Evolutionary conservation across 495 filamentous ascomycete species (phyloP).

Genomic region (Penicillium odoratum): DNA sequence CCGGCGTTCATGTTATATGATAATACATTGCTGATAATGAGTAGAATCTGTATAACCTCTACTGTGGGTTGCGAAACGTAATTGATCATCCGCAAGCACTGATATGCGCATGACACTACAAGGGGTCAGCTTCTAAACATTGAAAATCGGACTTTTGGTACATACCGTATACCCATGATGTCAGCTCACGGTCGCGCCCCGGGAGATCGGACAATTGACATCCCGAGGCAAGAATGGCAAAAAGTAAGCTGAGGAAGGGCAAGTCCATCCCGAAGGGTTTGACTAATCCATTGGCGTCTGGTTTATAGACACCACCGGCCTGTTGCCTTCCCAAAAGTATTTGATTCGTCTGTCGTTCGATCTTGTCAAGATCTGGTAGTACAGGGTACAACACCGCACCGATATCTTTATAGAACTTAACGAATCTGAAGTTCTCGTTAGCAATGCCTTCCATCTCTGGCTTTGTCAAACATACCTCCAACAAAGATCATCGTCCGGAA

Average conservation of each 20-base stretch:
- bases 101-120: slow-evolving; percentile 61
- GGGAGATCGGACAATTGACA: slow-evolving; percentile 74
- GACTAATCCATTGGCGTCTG: slow-evolving; percentile 37
- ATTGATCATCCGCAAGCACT: slow-evolving; percentile 62
- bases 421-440: slow-evolving; percentile 49
- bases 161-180: slow-evolving; percentile 60
- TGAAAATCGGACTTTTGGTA: slow-evolving; percentile 1
- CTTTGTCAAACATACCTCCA: slow-evolving; percentile 40
- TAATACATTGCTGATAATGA: slow-evolving; percentile 60
- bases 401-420: slow-evolving; percentile 73
- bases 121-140: slow-evolving; percentile 13
- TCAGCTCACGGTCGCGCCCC: slow-evolving; percentile 55
- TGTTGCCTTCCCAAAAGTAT: slow-evolving; percentile 65
- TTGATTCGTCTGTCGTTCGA: slow-evolving; percentile 64
- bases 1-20: slow-evolving; percentile 67
- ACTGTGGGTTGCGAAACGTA: slow-evolving; percentile 58
- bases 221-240: slow-evolving; percentile 78
- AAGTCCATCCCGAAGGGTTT: slow-evolving; percentile 47
- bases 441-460: background rate
- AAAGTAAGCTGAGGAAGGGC: slow-evolving; percentile 51
- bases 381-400: slow-evolving; percentile 79
- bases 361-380: slow-evolving; percentile 64
- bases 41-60: slow-evolving; percentile 57
- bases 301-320: slow-evolving; percentile 45
- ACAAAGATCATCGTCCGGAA: slow-evolving; percentile 65